Percentiles rank a stretch among this genome's conserved stretches.
These are phyloP conservation scores for Boletus calvinii DNA, from an alignment of 1,284 basidiomycete genomes.

Conservation along the genomic window DNA sequence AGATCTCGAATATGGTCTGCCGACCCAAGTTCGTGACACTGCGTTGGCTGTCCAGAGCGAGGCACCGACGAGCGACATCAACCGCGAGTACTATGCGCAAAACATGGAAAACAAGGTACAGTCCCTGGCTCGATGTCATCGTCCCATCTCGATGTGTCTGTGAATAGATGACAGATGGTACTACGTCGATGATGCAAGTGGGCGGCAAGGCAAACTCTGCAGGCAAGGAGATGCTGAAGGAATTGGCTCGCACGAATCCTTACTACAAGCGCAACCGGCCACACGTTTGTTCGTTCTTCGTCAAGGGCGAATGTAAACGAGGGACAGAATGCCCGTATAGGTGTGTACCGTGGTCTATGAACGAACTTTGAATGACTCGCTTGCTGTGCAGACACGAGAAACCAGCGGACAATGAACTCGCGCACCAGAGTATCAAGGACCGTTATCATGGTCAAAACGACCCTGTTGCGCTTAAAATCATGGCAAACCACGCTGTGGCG, in stretches of 20 bases:
- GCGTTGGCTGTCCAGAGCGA: constrained; percentile 85
- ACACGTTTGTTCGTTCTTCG: constrained; percentile 94
- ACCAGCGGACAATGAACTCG: constrained; percentile 77
- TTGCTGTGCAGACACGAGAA: constrained; percentile 72
- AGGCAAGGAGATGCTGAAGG: constrained; percentile 95
- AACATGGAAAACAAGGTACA: constrained; percentile 88
- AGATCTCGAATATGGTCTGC: constrained; percentile 94
- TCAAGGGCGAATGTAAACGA: constrained; percentile 91
- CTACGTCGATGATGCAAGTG: constrained; percentile 66
- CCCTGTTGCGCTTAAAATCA: constrained; percentile 87
- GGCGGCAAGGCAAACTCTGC: constrained; percentile 64
- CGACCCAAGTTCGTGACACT: constrained; percentile 96
- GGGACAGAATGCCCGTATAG: constrained; percentile 92
- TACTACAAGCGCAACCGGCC: constrained; percentile 97
- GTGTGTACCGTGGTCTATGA: constrained; percentile 34
- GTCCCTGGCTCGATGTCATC: constrained; percentile 7
- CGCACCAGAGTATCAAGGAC: constrained; percentile 92
- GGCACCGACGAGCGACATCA: constrained; percentile 94
- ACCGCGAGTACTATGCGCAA: constrained; percentile 96
- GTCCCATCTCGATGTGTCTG: constrained; percentile 3
- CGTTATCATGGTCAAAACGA: constrained; percentile 90
- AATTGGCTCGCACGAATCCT: constrained; percentile 89
- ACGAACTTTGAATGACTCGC: background rate
- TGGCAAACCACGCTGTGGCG: constrained; percentile 68
- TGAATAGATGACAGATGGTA: constrained; percentile 58